Conservation (phyloP, 2,329 filamentous ascomycete species). For the Colletotrichum sp. region DNA sequence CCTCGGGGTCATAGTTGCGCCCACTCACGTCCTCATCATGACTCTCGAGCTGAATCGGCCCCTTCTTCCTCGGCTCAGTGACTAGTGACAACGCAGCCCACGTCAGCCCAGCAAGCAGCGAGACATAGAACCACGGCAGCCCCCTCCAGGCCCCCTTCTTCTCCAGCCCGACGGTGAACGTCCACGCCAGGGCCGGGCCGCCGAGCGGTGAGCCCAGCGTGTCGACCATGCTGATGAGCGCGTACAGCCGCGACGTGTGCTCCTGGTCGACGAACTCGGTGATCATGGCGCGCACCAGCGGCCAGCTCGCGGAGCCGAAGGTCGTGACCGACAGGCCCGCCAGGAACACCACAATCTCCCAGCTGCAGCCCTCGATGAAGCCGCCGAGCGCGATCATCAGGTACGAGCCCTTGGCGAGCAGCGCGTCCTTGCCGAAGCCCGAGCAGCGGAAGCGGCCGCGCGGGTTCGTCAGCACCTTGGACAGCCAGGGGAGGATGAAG, state of each 20-base stretch:
- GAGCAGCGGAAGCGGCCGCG: constrained; percentile 34
- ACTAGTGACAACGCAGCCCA: constrained; percentile 35
- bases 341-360: constrained; percentile 37
- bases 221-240: constrained; percentile 44
- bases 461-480: constrained; percentile 29
- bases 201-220: constrained; percentile 43
- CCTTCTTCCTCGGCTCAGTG: constrained; percentile 32
- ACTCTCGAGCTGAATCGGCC: not conserved
- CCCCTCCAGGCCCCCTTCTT: constrained; percentile 40
- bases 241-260: constrained; percentile 45
- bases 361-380: constrained; percentile 38
- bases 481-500: constrained; percentile 38
- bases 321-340: constrained; percentile 41
- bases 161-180: constrained; percentile 40
- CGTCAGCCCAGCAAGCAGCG: constrained; percentile 31
- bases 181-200: constrained; percentile 44
- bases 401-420: constrained; percentile 38
- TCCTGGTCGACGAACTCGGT: constrained; percentile 42
- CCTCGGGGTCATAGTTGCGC: not conserved
- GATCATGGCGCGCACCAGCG: constrained; percentile 43
- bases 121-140: constrained; percentile 45
- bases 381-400: constrained; percentile 35
- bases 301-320: constrained; percentile 42
- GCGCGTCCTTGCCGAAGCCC: constrained; percentile 41
- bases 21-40: not conserved